Base-by-base conservation (phyloP, 345 rosid species). In the Hibiscus syriacus region DNA sequence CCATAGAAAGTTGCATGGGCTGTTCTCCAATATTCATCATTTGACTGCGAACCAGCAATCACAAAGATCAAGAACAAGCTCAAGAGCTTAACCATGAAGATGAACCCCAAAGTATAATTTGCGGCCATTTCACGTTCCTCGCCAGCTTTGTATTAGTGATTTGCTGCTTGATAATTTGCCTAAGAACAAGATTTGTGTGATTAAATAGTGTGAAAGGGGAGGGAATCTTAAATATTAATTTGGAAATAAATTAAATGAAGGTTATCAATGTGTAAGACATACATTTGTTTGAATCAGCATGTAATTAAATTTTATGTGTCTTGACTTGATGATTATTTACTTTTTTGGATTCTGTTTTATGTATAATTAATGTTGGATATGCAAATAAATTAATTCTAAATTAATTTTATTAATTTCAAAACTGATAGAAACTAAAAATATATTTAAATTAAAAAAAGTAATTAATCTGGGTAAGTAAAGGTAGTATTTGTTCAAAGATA, bases 1-100 rank as follows among this genome's bases (percentile, higher is more conserved):
- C 85, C 85, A 46, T 81, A 85, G 64, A 76, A 85, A 1, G 90
- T 85, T 7, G 90, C 90, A 50, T 38, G 81, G 5, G 80, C 87
- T 66, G 67, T 64, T 2, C 59, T 25, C 72, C 72, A 57, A 17
- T 6, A 23, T n/a, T n/a, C n/a, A n/a, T 53, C 14, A 3, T 0
- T 5, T 7, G 67, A 1, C 25, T 43, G 36, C 2, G 14, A 63
- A 2, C 67, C 53, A 6, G 67, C 53, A 25, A 7, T 1, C 3
- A 7, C 4, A 4, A 22, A 14, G 30, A 16, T 17, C 22, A 63
- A 43, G 22, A 34, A 63, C 13, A 63, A 63, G 26, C 16, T 30
- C 54, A 63, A 25, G 36, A 63, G 14, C 14, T 23, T 43, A 25
- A 43, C 38, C 53, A 43, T 19, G 26, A 25, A 7, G 25, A 43